Evolutionary conservation across 345 rosid species (phyloP).

Genomic region (Populus simonii): DNA sequence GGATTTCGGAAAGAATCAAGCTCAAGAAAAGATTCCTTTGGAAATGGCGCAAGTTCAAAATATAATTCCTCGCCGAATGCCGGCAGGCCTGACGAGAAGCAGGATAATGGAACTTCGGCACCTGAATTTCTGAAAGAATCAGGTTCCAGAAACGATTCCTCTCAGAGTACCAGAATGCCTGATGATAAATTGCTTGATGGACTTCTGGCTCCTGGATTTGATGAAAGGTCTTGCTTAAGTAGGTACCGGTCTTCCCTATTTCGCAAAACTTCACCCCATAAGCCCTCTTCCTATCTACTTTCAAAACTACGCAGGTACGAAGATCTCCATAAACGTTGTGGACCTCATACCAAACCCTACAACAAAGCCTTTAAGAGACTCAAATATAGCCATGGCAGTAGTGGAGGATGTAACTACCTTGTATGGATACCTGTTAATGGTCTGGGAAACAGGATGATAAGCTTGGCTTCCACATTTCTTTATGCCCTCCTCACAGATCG

Average conservation of each 20-base stretch:
- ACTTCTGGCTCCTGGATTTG: conserved; percentile 14
- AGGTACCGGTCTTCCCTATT: conserved; percentile 11
- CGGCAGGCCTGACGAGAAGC: not conserved
- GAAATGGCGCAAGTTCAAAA: not conserved
- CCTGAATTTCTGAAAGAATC: not conserved
- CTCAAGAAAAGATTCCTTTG: not conserved
- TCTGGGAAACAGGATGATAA: conserved; percentile 27
- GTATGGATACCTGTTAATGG: conserved; percentile 25
- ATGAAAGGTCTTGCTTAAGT: conserved; percentile 22
- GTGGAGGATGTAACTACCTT: conserved; percentile 13
- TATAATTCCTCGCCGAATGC: not conserved
- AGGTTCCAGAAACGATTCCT: not conserved
- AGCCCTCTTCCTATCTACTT: conserved; percentile 16
- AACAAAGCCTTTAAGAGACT: not conserved
- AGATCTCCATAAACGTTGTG: conserved; percentile 20
- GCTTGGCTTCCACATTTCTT: conserved; percentile 23
- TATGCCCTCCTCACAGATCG: conserved; percentile 22
- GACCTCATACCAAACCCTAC: conserved; percentile 18
- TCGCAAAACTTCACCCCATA: conserved; percentile 17
- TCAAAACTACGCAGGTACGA: conserved; percentile 21
- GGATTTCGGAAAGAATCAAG: not conserved
- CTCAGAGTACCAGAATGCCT: not conserved
- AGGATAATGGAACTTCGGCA: not conserved
- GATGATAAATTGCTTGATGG: not conserved
- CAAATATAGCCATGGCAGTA: not conserved